phyloP scores from a whole-genome alignment of 2,329 filamentous ascomycete species.

The Ophiostoma piceae region DNA sequence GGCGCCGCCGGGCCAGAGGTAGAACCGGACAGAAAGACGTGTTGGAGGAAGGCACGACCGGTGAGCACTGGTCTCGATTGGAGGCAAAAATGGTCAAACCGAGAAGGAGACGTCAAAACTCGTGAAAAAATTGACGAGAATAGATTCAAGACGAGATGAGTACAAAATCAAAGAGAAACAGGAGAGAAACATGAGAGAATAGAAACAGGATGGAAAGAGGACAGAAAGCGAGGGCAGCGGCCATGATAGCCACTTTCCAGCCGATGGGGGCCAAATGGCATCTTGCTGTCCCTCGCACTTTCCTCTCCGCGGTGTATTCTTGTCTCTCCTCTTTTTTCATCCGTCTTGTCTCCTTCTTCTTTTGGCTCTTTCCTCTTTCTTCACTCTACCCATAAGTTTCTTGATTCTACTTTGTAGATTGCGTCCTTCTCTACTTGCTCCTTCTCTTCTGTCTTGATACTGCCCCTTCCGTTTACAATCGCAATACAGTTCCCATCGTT shows the following conservation, averaged over 20 bases:
- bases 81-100: not conserved
- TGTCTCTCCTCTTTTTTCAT: not conserved
- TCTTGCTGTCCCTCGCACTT: not conserved
- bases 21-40: not conserved
- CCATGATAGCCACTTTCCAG: not conserved
- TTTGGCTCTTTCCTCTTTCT: not conserved
- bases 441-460: not conserved
- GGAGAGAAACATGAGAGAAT: not conserved
- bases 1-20: not conserved
- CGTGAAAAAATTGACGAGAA: not conserved
- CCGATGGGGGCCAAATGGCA: slow-evolving; percentile 15
- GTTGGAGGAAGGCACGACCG: not conserved
- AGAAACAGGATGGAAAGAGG: not conserved
- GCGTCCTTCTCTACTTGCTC: not conserved
- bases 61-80: not conserved
- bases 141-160: not conserved
- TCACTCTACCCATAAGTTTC: no score
- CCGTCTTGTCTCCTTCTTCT: not conserved
- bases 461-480: no score
- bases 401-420: no score
- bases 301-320: not conserved
- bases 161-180: not conserved
- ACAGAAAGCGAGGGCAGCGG: not conserved
- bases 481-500: no score
- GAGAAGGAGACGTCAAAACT: not conserved